Evolutionary conservation across 805 yeast species (phyloP), one percentile per base, ranked within the genome.

Genomic region (Suhomyces kilbournensis): DNA sequence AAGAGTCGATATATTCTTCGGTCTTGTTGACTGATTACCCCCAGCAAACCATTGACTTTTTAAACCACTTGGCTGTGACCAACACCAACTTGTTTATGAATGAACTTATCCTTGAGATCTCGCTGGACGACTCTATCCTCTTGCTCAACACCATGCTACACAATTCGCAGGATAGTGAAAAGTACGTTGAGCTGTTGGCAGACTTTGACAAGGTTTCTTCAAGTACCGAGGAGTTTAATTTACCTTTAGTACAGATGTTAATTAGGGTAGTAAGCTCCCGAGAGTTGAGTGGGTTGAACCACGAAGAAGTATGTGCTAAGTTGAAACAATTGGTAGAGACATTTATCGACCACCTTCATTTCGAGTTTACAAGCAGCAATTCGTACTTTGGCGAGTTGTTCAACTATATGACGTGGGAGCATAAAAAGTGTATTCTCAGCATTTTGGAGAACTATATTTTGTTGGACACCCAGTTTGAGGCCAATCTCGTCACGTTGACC

Each of bases 371-470:
- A 0, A 43, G 55, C 0, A 49, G 53, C 20, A 71, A 71, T 54
- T 70, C 77, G 1, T 73, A 59, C 49, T 72, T 72, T 53, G 78
- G 79, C 0, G 79, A 75, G 48, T 52, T 74, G 20, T 75, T 73
- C 54, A 67, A 62, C 47, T 65, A 56, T 43, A 55, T 75, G 40
- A 60, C 63, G 1, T 64, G 72, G 69, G 65, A 67, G 4, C 58
- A 64, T 47, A 68, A 69, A 46, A 49, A 60, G 8, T 52, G 49
- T 15, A 53, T 73, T 1, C 64, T 72, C 48, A 55, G 56, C 14
- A 62, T 63, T 8, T 56, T 74, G 22, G 75, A 73, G 46, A 54
- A 57, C 5, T 50, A 57, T 4, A 68, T 72, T 30, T 60, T 75
- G 22, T 55, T 47, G 2, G 54, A 61, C 6, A 58, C 62, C 0